Evolutionary conservation across 2,329 filamentous ascomycete genomes (phyloP), one percentile per base, ranked within the genome.

Genomic region (Pseudopyricularia javanii): DNA sequence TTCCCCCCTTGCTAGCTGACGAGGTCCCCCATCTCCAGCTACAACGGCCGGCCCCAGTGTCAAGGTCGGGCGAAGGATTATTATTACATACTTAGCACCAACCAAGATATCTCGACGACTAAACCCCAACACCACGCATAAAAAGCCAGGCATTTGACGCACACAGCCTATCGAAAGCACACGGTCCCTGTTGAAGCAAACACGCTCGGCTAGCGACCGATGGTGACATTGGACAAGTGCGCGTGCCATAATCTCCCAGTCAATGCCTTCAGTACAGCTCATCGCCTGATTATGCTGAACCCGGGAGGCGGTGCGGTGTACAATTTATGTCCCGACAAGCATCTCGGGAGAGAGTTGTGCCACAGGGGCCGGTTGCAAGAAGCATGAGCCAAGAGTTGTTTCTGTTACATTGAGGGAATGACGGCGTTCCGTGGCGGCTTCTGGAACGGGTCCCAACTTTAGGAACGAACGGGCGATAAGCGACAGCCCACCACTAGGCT

Each of bases 1-100:
- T 67, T 66, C 54, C 56, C 55, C 58, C 49, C 58, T 45, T 17
- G 40, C 20, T 45, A 24, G 40, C 40, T 20, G 40, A 45, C 40
- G 24, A 24, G 40, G 40, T 20, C 37, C 40, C 37, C 40, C 17
- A 22, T 43, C 11, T 12, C 24, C 5, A 7, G 24, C 40, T 45
- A 45, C 22, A n/a, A 45, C 40, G 40, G 40, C 22, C 17, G 22
- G 40, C 11, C 7, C 37, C 17, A 45, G 40, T 45, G 40, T 45
- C 40, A 24, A 20, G 24, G 40, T 26, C 17, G 12, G 20, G 22
- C 9, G 22, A 45, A 45, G 17, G 40, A 45, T 14, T n/a, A n/a
- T n/a, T n/a, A n/a, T n/a, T n/a, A n/a, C n/a, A n/a, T n/a, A n/a
- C n/a, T 24, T 8, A 17, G 15, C 14, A 45, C 40, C 6, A 22